These are phyloP conservation scores for Aspergillus neoniger DNA, from an alignment of 2,329 filamentous ascomycete species.

Conservation along the genomic window DNA sequence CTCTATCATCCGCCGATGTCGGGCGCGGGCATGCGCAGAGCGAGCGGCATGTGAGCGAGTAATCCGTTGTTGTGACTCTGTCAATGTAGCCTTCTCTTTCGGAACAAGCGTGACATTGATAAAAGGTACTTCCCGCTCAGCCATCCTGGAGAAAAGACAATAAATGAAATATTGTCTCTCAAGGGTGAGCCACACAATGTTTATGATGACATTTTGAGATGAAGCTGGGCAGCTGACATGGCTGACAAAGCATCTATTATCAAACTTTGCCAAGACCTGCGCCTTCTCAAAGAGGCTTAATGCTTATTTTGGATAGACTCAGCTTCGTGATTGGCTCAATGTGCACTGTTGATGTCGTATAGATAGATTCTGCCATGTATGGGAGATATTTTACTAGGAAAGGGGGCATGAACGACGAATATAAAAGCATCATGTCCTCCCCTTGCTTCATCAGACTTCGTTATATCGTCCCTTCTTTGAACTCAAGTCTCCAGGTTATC, in stretches of 20 bases:
- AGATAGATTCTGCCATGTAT: not conserved
- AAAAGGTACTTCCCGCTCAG: not conserved
- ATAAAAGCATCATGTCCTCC: not conserved
- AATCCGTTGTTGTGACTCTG: slow-evolving; percentile 12
- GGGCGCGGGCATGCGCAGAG: slow-evolving; percentile 18
- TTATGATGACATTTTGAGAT: not conserved
- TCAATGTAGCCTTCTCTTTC: not conserved
- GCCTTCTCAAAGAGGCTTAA: slow-evolving; percentile 6
- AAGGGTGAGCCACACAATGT: not conserved
- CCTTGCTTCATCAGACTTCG: not conserved
- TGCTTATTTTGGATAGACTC: not conserved
- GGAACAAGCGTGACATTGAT: not conserved
- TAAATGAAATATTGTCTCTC: not conserved
- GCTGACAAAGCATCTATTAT: not conserved
- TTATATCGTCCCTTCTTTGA: not conserved
- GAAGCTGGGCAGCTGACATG: not conserved
- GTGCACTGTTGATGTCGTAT: not conserved
- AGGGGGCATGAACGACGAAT: not conserved
- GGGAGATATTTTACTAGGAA: not conserved
- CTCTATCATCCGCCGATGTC: slow-evolving; percentile 21
- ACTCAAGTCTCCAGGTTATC: not conserved
- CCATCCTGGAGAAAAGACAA: not conserved
- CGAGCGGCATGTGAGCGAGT: slow-evolving; percentile 25
- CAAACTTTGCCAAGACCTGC: slow-evolving; percentile 8
- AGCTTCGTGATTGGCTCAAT: not conserved